Conservation (phyloP, 2,329 filamentous ascomycete genomes). For the Mycocentrospora acerina region DNA sequence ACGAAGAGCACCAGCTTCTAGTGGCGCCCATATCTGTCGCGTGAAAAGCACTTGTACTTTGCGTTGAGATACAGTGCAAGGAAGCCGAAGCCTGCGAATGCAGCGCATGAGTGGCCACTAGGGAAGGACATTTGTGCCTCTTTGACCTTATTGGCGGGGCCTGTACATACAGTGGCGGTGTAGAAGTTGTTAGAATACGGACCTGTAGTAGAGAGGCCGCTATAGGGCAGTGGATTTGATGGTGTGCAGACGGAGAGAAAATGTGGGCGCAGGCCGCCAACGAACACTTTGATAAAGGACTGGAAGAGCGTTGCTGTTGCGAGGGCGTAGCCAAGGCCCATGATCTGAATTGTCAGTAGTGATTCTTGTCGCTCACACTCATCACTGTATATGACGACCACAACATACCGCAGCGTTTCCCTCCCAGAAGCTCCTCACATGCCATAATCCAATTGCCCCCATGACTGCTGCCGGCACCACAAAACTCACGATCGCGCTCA, state of each 20-base stretch:
- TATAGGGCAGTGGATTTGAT: not conserved
- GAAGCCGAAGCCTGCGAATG: slow-evolving; percentile 36
- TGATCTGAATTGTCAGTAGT: slow-evolving; percentile 16
- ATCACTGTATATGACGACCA: no score
- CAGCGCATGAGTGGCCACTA: slow-evolving; percentile 30
- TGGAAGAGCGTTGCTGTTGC: slow-evolving; percentile 29
- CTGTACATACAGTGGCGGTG: slow-evolving; percentile 18
- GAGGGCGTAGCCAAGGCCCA: slow-evolving; percentile 35
- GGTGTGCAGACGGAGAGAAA: slow-evolving; percentile 33
- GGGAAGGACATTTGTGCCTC: slow-evolving; percentile 37
- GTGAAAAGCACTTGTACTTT: slow-evolving; percentile 24
- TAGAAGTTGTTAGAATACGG: slow-evolving; percentile 9
- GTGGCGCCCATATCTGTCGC: slow-evolving; percentile 46
- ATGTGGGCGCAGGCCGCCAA: slow-evolving; percentile 39
- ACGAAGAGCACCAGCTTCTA: slow-evolving; percentile 68
- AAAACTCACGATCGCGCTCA: slow-evolving; percentile 64
- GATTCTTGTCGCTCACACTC: no score
- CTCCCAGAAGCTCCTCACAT: slow-evolving; percentile 49
- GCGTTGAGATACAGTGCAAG: slow-evolving; percentile 32
- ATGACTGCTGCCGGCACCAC: slow-evolving; percentile 64
- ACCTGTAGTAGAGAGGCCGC: not conserved
- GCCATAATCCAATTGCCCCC: slow-evolving; percentile 60
- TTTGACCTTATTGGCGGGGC: slow-evolving; percentile 9
- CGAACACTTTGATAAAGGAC: slow-evolving; percentile 32
- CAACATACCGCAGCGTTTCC: slow-evolving; percentile 60